A percentile compares a stretch with the other conserved stretches of the same genome.
Evolutionary conservation across 2,329 filamentous ascomycete genomes (phyloP).

Genomic region (Pseudogymnoascus sp.): DNA sequence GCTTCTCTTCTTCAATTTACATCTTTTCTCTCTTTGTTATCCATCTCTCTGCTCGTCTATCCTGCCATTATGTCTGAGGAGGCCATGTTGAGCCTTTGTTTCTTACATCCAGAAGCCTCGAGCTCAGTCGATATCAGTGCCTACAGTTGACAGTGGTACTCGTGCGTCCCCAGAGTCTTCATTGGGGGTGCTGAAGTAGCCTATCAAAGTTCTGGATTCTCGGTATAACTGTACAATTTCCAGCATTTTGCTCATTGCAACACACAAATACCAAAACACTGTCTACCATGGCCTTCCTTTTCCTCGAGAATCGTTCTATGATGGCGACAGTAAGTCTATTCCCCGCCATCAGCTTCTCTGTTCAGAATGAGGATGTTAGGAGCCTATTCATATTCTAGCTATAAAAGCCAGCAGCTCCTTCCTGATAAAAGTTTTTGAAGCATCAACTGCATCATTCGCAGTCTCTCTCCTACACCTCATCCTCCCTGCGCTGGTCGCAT

Average conservation of each 20-base stretch:
- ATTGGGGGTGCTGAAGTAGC: too few species aligned
- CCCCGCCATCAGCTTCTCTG: background rate
- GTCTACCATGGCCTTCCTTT: background rate
- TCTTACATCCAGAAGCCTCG: background rate
- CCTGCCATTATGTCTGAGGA: background rate
- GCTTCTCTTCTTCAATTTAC: too few species aligned
- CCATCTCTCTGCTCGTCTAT: background rate
- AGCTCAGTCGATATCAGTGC: background rate
- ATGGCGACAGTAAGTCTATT: background rate
- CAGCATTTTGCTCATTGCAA: background rate
- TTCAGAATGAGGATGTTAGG: background rate
- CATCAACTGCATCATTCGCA: background rate
- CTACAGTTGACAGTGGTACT: background rate
- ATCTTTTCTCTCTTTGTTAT: background rate
- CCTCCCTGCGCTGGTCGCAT: background rate
- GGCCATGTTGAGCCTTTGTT: background rate
- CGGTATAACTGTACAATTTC: background rate
- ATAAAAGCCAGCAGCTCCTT: background rate
- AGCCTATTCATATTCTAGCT: background rate
- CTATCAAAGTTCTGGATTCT: background rate
- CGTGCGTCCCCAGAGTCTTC: too few species aligned
- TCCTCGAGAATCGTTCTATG: background rate
- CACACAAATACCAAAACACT: background rate
- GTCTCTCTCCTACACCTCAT: background rate
- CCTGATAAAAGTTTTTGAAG: background rate